phyloP scores from a whole-genome alignment of 1,139 yeast genomes.

The Candida smagusa region DNA sequence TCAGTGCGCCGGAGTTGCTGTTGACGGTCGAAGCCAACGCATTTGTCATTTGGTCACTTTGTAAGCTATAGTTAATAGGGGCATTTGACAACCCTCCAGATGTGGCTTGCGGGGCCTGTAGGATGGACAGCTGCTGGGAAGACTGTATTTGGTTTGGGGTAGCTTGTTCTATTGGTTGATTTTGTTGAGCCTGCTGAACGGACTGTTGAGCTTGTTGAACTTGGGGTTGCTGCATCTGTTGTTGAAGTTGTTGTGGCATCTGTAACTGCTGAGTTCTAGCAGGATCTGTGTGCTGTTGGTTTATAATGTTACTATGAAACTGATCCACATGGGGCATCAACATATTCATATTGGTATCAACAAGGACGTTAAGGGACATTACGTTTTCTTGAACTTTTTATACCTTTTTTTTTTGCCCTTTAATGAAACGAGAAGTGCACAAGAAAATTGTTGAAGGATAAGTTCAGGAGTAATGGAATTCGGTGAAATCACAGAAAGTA shows the following conservation, averaged over 20 bases:
- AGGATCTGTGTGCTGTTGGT: not conserved
- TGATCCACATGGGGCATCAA: conserved; percentile 1
- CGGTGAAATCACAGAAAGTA: not conserved
- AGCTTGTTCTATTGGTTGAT: not conserved
- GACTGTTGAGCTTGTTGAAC: not conserved
- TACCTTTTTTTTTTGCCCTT: not conserved
- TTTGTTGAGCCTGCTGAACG: conserved; percentile 1
- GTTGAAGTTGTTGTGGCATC: not conserved
- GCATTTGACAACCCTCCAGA: no score
- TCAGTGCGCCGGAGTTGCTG: not conserved
- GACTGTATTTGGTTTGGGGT: not conserved
- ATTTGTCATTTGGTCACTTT: not conserved
- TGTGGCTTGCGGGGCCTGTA: not conserved
- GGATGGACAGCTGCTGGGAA: not conserved
- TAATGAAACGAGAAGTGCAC: not conserved
- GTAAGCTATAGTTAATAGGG: not conserved
- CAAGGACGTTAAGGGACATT: conserved; percentile 2
- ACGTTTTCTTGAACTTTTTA: not conserved
- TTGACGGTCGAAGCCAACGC: not conserved
- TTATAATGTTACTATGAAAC: not conserved
- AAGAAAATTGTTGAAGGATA: not conserved
- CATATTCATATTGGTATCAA: conserved; percentile 1
- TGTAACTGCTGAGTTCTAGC: no score
- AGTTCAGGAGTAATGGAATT: not conserved
- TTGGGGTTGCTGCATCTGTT: not conserved